Percentiles rank a stretch among this genome's conserved stretches.
Conservation (phyloP, 1,284 basidiomycete genomes). For the Cutaneotrichosporon daszewskae region DNA sequence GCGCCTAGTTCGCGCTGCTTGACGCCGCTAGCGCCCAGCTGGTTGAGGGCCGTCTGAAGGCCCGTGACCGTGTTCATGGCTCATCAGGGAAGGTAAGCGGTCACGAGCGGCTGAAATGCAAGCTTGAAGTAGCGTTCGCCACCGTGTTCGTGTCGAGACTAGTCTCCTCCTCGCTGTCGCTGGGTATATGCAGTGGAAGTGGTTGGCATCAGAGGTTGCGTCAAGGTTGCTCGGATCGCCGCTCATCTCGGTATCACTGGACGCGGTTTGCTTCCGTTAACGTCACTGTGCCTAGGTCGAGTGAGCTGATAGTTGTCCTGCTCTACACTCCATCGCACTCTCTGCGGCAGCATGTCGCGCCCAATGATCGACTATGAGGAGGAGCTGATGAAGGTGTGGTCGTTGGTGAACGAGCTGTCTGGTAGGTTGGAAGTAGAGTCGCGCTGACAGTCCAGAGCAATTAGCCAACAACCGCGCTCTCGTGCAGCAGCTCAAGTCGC, state of each 20-base stretch:
- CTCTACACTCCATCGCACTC: neutral
- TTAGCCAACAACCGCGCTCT: slow-evolving; percentile 78
- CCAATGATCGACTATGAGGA: slow-evolving; percentile 51
- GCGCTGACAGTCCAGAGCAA: slow-evolving; percentile 59
- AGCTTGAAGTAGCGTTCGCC: no score
- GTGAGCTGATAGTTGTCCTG: no score
- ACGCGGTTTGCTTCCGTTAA: neutral
- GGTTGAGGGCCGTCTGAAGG: slow-evolving; percentile 51
- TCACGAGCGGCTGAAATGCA: no score
- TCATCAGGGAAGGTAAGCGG: no score
- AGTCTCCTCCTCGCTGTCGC: no score
- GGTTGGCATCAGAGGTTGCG: no score
- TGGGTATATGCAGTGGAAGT: no score
- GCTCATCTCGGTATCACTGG: neutral
- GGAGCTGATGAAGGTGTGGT: slow-evolving; percentile 68
- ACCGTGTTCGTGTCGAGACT: no score
- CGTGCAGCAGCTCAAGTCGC: slow-evolving; percentile 63
- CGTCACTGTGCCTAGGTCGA: no score
- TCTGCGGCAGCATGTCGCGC: slow-evolving; percentile 17
- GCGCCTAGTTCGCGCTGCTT: slow-evolving; percentile 68
- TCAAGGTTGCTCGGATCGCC: neutral
- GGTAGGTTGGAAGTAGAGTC: slow-evolving; percentile 21
- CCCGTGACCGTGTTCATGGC: slow-evolving; percentile 26
- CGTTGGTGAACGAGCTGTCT: slow-evolving; percentile 67
- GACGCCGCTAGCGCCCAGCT: slow-evolving; percentile 61